phyloP scores from a whole-genome alignment of 1,284 basidiomycete genomes.

The Stereum hirsutum region DNA sequence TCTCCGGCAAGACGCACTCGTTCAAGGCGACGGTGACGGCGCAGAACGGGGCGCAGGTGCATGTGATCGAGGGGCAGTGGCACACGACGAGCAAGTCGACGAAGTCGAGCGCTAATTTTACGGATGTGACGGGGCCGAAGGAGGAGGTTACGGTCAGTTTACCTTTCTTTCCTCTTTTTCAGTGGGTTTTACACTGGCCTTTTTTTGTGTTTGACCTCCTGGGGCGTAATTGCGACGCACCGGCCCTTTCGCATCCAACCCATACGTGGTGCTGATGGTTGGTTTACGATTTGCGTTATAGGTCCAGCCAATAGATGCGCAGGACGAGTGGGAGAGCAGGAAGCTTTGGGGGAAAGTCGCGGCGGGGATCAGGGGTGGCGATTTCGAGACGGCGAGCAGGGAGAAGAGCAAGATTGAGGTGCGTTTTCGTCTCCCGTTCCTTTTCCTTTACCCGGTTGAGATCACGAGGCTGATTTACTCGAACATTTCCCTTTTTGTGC shows the following conservation, averaged over 20 bases:
- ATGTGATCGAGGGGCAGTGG: conserved; percentile 86
- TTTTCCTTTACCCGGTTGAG: background rate
- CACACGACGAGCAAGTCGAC: conserved; percentile 57
- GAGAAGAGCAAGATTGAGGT: conserved; percentile 94
- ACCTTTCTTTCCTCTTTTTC: no score
- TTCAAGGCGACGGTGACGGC: conserved; percentile 77
- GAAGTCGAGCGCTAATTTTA: conserved; percentile 42
- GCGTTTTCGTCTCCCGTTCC: conserved; percentile 12
- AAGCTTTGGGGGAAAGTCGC: conserved; percentile 84
- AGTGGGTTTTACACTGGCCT: background rate
- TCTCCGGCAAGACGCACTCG: conserved; percentile 86
- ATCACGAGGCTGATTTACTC: background rate
- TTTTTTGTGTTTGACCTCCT: background rate
- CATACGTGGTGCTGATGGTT: background rate
- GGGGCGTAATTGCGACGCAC: background rate
- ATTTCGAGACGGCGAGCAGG: conserved; percentile 85
- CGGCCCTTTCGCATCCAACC: background rate
- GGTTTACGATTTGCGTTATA: background rate
- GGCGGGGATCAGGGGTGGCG: conserved; percentile 84
- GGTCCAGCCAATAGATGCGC: conserved; percentile 43
- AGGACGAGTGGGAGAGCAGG: conserved; percentile 83
- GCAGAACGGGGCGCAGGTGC: conserved; percentile 27
- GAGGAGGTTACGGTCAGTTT: conserved; percentile 68
- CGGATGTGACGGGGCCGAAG: conserved; percentile 55
- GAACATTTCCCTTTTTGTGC: background rate